These are phyloP conservation scores for Melanogaster broomeanus DNA, from an alignment of 768 basidiomycete species.

Conservation along the genomic window DNA sequence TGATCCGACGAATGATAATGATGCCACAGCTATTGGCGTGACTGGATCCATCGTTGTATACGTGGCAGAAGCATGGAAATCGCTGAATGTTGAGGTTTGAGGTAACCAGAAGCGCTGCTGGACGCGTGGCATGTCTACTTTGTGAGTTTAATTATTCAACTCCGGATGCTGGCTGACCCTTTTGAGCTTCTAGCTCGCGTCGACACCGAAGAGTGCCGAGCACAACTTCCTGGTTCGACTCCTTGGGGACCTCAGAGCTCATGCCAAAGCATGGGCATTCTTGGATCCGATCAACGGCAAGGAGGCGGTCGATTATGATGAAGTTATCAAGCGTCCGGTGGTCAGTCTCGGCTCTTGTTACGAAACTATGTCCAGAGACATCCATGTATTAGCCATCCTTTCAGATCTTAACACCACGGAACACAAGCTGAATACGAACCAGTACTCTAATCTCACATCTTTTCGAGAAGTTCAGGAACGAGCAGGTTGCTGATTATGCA, in stretches of 20 bases:
- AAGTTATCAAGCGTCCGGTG: slow-evolving; percentile 90
- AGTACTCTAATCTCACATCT: slow-evolving; percentile 71
- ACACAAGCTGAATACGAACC: slow-evolving; percentile 85
- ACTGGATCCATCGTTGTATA: too few relatives aligned
- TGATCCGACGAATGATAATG: too few relatives aligned
- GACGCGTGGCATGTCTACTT: slow-evolving; percentile 78
- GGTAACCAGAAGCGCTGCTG: too few relatives aligned
- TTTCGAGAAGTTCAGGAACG: slow-evolving; percentile 86
- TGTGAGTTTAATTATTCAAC: slow-evolving; percentile 44
- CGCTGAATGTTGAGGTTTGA: too few relatives aligned
- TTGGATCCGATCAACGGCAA: slow-evolving; percentile 71
- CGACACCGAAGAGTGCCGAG: slow-evolving; percentile 54
- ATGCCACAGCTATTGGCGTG: too few relatives aligned
- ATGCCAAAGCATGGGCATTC: slow-evolving; percentile 89
- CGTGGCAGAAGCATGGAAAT: too few relatives aligned
- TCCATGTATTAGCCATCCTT: not conserved
- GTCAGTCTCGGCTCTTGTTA: slow-evolving; percentile 44
- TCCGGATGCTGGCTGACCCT: slow-evolving; percentile 4
- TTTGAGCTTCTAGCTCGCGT: slow-evolving; percentile 33
- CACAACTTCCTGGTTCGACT: slow-evolving; percentile 73
- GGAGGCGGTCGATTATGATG: slow-evolving; percentile 88
- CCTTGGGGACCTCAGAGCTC: slow-evolving; percentile 74
- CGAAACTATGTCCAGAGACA: not conserved
- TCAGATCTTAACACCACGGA: slow-evolving; percentile 87
- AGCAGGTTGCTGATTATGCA: slow-evolving; percentile 39